Evolutionary conservation across 2,329 filamentous ascomycete genomes (phyloP), one percentile per base, ranked within the genome.

Genomic region (Pseudogymnoascus sp.): DNA sequence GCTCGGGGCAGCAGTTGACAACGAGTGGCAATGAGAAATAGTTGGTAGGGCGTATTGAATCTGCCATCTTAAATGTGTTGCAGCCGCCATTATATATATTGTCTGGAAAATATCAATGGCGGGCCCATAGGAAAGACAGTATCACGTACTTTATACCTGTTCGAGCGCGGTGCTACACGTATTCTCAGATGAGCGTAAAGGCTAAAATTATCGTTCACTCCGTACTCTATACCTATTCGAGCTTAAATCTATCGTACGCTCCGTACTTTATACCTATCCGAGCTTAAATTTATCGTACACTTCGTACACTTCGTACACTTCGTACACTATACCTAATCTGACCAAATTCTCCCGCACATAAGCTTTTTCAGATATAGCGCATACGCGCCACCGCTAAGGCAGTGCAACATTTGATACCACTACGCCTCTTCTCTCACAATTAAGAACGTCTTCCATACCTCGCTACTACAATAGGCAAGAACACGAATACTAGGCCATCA

Each of bases 281-380:
- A 41, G 40, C 19, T 19, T 19, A 19, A 19, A 19, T 19, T 19
- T 19, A 19, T 19, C 19, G 19, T 19, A 19, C 19, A 8, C 19
- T n/a, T 8, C 46, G 46, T 56, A 56, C 46, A 56, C 46, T 56
- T 19, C 19, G 19, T 19, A 19, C 19, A 8, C 19, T n/a, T 8
- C 46, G 46, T 56, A 56, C 46, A 56, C 46, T 56, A 56, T 56
- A 56, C 46, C 46, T 56, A 56, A 31, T 53, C n/a, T 5, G 46
- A 16, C 5, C 26, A 6, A 46, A 24, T 7, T 11, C 4, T 5
- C 2, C 46, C 11, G 3, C 24, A 16, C 3, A 53, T 16, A 53
- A 31, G 46, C 24, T 14, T 26, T 46, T 46, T 8, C 8, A 11
- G 40, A 24, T 2, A 1, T 24, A n/a, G 22, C 12, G 24, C 22